phyloP scores from a whole-genome alignment of 768 basidiomycete species.

The Boletus pseudopeckii region DNA sequence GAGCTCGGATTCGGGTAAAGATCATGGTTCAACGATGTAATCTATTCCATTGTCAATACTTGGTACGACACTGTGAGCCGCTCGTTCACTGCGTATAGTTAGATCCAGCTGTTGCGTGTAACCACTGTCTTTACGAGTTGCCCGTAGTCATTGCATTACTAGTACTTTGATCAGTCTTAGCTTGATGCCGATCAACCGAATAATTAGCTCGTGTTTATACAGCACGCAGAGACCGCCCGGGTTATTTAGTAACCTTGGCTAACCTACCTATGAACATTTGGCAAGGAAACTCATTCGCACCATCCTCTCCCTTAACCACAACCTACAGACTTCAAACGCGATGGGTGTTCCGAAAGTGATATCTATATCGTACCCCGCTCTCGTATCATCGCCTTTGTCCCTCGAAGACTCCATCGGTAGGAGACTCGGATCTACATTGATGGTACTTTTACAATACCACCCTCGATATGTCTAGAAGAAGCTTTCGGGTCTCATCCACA shows the following conservation, averaged over 20 bases:
- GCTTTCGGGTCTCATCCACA: conserved; percentile 81
- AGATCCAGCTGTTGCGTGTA: too few relatives aligned
- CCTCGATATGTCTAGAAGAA: conserved; percentile 43
- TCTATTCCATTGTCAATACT: background rate
- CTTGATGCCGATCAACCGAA: too few relatives aligned
- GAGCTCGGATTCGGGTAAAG: background rate
- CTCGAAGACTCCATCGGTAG: conserved; percentile 62
- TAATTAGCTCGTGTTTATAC: too few relatives aligned
- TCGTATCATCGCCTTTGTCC: conserved; percentile 51
- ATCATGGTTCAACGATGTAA: background rate
- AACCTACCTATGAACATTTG: too few relatives aligned
- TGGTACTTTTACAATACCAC: background rate
- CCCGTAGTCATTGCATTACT: too few relatives aligned
- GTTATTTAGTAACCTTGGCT: too few relatives aligned
- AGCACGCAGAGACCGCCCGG: too few relatives aligned
- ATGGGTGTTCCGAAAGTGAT: conserved; percentile 33
- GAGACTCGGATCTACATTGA: conserved; percentile 8
- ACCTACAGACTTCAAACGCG: conserved; percentile 13
- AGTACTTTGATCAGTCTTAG: too few relatives aligned
- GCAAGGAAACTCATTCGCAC: conserved; percentile 13
- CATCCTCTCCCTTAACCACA: conserved; percentile 1
- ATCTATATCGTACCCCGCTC: conserved; percentile 57
- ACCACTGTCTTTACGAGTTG: too few relatives aligned
- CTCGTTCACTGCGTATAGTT: background rate
- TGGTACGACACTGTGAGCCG: background rate